A percentile compares a stretch with the other conserved stretches of the same genome.
Evolutionary conservation across 768 basidiomycete species (phyloP).

Genomic region (Collybia nuda): DNA sequence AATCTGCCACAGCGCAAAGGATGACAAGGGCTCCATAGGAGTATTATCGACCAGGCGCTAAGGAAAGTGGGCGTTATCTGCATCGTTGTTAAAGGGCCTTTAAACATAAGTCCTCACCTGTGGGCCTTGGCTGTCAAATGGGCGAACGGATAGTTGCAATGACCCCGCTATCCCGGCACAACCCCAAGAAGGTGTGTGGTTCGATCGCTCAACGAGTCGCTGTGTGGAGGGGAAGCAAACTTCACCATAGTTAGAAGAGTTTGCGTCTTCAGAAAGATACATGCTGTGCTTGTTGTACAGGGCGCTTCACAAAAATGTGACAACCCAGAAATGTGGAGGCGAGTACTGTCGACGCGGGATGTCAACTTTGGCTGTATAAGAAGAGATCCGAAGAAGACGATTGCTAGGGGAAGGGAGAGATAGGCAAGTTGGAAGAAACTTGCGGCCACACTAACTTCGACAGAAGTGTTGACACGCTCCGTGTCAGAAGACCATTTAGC

Average conservation of each 20-base stretch:
- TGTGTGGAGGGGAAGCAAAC: too few species aligned
- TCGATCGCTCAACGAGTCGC: too few species aligned
- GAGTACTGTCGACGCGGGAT: too few species aligned
- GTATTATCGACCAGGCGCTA: neutral
- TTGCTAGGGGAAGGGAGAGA: conserved; percentile 5
- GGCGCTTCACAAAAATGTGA: neutral
- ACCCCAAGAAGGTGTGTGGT: too few species aligned
- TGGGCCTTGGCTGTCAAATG: neutral
- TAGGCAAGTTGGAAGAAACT: conserved; percentile 7
- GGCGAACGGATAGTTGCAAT: too few species aligned
- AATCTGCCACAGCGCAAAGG: conserved; percentile 32
- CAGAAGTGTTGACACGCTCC: conserved; percentile 15
- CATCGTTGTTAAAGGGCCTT: too few species aligned
- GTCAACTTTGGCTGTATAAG: neutral
- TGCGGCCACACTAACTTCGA: conserved; percentile 10
- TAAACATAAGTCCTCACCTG: neutral
- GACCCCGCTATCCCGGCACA: too few species aligned
- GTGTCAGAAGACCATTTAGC: conserved; percentile 18
- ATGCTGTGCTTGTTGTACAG: too few species aligned
- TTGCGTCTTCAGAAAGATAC: too few species aligned
- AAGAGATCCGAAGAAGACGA: conserved; percentile 11
- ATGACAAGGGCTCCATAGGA: conserved; percentile 13
- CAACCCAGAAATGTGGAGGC: neutral
- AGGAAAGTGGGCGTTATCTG: neutral
- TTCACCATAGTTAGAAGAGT: too few species aligned